Evolutionary conservation across 2,329 filamentous ascomycete species (phyloP).

Genomic region (Hypoxylon sp.): DNA sequence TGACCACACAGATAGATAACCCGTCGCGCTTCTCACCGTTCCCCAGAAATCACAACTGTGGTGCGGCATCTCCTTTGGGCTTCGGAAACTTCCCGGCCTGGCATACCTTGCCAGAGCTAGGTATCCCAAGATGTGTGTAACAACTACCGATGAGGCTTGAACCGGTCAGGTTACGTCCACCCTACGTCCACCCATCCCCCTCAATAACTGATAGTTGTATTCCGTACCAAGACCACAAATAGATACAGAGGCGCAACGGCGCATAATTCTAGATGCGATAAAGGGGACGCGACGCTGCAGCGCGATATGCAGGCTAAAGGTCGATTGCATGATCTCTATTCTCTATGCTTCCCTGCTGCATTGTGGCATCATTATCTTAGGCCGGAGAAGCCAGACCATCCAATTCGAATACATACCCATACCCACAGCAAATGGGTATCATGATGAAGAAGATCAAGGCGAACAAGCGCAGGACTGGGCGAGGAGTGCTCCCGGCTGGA

Average conservation of each 20-base stretch:
- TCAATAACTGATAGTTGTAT: constrained; percentile 16
- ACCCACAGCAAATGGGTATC: constrained; percentile 15
- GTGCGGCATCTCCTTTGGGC: constrained; percentile 25
- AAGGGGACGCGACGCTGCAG: constrained; percentile 14
- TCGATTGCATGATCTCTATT: constrained; percentile 37
- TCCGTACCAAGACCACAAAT: constrained; percentile 10
- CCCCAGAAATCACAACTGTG: constrained; percentile 33
- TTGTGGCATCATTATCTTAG: constrained; percentile 33
- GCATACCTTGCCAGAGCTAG: constrained; percentile 16
- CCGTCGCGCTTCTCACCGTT: constrained; percentile 19
- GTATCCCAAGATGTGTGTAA: constrained; percentile 27
- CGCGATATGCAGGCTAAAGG: constrained; percentile 17
- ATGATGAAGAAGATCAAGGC: constrained; percentile 22
- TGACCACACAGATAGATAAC: constrained; percentile 10
- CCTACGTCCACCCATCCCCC: constrained; percentile 5
- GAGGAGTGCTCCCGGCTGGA: constrained; percentile 31
- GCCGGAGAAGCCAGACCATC: constrained; percentile 16
- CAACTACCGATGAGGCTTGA: constrained; percentile 27
- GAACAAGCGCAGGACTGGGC: constrained; percentile 23
- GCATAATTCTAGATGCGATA: constrained; percentile 9
- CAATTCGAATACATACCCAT: constrained; percentile 24
- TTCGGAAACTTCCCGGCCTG: constrained; percentile 33
- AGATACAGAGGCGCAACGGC: constrained; percentile 15
- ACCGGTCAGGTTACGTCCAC: constrained; percentile 15
- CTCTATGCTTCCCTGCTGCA: constrained; percentile 33